These are phyloP conservation scores for Diaporthe helianthi DNA, from an alignment of 2,329 filamentous ascomycete species.

Conservation along the genomic window DNA sequence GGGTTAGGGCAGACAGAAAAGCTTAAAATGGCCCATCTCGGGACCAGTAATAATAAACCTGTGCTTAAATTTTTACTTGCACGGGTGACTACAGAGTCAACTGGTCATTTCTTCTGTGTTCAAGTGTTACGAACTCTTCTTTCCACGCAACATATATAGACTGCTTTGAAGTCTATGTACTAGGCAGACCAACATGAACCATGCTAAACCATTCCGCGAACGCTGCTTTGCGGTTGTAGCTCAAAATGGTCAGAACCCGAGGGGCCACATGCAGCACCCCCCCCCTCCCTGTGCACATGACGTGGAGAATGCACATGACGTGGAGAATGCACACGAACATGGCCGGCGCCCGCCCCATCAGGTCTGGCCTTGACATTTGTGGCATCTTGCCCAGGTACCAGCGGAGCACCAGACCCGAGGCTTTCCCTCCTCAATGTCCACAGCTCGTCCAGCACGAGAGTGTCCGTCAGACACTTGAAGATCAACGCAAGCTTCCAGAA, in stretches of 20 bases:
- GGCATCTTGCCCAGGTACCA: neutral
- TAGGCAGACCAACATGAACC: neutral
- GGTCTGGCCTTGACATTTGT: neutral
- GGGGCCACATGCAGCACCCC: no score
- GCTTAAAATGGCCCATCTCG: neutral
- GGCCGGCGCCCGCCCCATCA: conserved; percentile 14
- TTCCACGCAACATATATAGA: no score
- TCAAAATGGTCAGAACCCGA: conserved; percentile 12
- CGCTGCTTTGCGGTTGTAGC: conserved; percentile 14
- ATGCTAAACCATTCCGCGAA: conserved; percentile 10
- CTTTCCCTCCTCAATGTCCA: conserved; percentile 21
- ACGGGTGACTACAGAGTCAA: neutral
- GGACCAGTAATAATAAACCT: neutral
- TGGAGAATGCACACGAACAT: neutral
- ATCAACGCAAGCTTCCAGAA: conserved; percentile 70
- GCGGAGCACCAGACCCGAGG: neutral
- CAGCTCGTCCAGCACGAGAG: conserved; percentile 65
- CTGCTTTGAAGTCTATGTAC: neutral
- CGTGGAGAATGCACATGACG: neutral
- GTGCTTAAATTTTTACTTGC: neutral
- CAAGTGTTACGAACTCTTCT: no score
- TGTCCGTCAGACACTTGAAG: conserved; percentile 73
- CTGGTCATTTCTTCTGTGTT: no score
- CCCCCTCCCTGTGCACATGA: neutral
- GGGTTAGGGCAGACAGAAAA: neutral